A percentile compares a stretch with the other conserved stretches of the same genome.
Evolutionary conservation across 2,329 filamentous ascomycete species (phyloP).

Genomic region (Colletotrichum tanaceti): DNA sequence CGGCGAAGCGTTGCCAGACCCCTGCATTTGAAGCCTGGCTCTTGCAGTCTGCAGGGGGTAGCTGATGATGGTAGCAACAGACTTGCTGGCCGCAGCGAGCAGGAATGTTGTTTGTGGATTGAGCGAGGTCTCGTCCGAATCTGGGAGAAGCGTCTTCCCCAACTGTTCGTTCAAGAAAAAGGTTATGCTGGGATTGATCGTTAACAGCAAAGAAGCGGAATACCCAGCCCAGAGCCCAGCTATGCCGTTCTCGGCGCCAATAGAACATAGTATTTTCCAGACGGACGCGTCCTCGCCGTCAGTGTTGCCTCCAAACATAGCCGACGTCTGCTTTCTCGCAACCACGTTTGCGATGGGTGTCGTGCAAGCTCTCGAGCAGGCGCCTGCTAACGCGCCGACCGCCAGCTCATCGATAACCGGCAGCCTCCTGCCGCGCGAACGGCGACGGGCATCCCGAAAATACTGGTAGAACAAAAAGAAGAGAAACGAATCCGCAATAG

Average conservation of each 20-base stretch:
- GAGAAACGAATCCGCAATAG: slow-evolving; percentile 80
- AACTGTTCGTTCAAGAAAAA: slow-evolving; percentile 84
- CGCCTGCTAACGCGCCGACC: slow-evolving; percentile 79
- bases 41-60: slow-evolving; percentile 92
- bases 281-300: slow-evolving; percentile 53
- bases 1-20: slow-evolving; percentile 24
- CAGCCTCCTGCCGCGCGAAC: slow-evolving; percentile 55
- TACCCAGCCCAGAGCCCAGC: slow-evolving; percentile 89
- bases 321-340: slow-evolving; percentile 80
- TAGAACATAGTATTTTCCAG: slow-evolving; percentile 70
- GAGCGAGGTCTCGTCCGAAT: slow-evolving; percentile 53
- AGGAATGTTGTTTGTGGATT: slow-evolving; percentile 51
- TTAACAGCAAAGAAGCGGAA: slow-evolving; percentile 81
- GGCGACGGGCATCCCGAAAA: slow-evolving; percentile 49
- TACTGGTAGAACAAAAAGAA: slow-evolving; percentile 86
- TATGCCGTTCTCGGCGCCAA: slow-evolving; percentile 76
- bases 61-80: slow-evolving; percentile 78
- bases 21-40: slow-evolving; percentile 76
- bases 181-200: slow-evolving; percentile 87
- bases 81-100: slow-evolving; percentile 81
- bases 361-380: slow-evolving; percentile 79
- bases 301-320: slow-evolving; percentile 42
- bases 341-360: slow-evolving; percentile 86
- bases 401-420: slow-evolving; percentile 77
- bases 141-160: slow-evolving; percentile 67